A percentile compares a stretch with the other conserved stretches of the same genome.
These are phyloP conservation scores for Phytomonas sp. DNA, from an alignment of 208 protist species.

Conservation along the genomic window DNA sequence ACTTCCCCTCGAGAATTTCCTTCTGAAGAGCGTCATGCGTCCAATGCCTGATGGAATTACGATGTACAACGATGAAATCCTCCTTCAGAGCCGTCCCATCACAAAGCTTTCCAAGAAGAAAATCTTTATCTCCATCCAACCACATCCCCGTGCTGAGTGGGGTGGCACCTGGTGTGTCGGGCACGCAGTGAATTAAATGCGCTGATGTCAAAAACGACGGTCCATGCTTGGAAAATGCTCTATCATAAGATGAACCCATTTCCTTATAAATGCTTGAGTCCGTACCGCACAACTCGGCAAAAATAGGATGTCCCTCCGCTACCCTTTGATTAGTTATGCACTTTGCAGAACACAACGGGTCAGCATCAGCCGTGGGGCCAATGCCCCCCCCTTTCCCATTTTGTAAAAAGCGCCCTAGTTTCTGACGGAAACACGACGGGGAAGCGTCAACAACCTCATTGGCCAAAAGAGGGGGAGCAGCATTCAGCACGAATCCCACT, in stretches of 20 bases:
- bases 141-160: background rate
- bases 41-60: background rate
- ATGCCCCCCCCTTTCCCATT: background rate
- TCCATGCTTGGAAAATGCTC: background rate
- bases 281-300: background rate
- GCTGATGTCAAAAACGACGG: background rate
- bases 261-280: background rate
- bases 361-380: background rate
- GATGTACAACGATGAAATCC: background rate
- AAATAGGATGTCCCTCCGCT: background rate
- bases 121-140: background rate
- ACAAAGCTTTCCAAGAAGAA: background rate
- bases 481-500: background rate
- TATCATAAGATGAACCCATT: background rate
- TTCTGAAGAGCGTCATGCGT: background rate
- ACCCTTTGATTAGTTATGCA: background rate
- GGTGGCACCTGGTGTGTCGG: background rate
- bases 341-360: background rate
- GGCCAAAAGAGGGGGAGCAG: background rate
- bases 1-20: background rate
- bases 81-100: background rate
- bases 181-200: constrained; percentile 1
- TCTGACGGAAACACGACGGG: background rate
- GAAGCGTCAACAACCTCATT: background rate
- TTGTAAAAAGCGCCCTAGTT: background rate